These are phyloP conservation scores for Ophiorrhiza pumila DNA, from an alignment of 257 asterid species.

Conservation along the genomic window DNA sequence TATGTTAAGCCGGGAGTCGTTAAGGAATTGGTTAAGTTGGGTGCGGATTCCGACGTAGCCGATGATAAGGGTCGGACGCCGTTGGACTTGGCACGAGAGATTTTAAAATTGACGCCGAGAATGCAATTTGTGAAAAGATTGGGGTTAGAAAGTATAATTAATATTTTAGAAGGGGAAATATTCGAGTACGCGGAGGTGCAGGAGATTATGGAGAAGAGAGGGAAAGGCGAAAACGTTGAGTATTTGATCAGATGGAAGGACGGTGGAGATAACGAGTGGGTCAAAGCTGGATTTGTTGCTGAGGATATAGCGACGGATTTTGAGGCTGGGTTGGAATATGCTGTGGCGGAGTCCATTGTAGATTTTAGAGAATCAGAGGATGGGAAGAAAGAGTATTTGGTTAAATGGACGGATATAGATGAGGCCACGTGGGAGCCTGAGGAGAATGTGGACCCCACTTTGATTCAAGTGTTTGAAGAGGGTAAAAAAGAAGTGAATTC, in stretches of 20 bases:
- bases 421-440: constrained; percentile 90
- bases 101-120: constrained; percentile 61
- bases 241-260: constrained; percentile 84
- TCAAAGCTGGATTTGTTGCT: constrained; percentile 48
- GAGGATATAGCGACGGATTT: constrained; percentile 76
- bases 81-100: constrained; percentile 65
- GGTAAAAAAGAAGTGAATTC: constrained; percentile 19
- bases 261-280: constrained; percentile 88
- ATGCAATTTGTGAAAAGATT: constrained; percentile 75
- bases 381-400: constrained; percentile 66
- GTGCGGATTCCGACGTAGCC: constrained; percentile 63
- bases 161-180: constrained; percentile 57
- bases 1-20: constrained; percentile 72
- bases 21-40: constrained; percentile 43
- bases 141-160: constrained; percentile 68
- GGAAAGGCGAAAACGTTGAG: constrained; percentile 69
- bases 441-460: constrained; percentile 76
- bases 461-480: constrained; percentile 47
- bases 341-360: constrained; percentile 67
- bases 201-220: constrained; percentile 81
- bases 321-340: constrained; percentile 88
- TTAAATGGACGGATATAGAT: constrained; percentile 82
- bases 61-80: constrained; percentile 69
- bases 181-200: constrained; percentile 84
- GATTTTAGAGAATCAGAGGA: constrained; percentile 47